These are phyloP conservation scores for Colletotrichum sp. DNA, from an alignment of 2,329 filamentous ascomycete species.

Conservation along the genomic window DNA sequence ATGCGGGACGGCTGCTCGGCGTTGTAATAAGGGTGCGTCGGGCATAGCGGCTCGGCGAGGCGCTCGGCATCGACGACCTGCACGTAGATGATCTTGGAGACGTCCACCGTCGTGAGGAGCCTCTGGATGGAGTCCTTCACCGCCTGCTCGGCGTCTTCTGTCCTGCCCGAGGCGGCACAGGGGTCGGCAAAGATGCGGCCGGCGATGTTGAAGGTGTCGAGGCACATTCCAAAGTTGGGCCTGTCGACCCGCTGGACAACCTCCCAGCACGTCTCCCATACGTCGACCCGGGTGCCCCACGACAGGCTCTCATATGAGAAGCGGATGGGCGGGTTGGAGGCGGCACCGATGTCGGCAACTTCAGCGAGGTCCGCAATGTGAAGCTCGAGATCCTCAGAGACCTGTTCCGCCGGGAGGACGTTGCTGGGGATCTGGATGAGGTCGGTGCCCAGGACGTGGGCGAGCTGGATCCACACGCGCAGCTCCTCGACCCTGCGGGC, in stretches of 20 bases:
- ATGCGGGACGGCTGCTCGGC: conserved; percentile 54
- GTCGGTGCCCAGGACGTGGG: conserved; percentile 67
- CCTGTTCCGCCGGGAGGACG: conserved; percentile 59
- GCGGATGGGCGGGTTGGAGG: conserved; percentile 59
- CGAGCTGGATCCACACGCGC: conserved; percentile 71
- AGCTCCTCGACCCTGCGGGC: conserved; percentile 64
- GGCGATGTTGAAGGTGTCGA: conserved; percentile 81
- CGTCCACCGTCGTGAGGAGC: conserved; percentile 60
- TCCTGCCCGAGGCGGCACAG: conserved; percentile 46
- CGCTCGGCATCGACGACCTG: conserved; percentile 78
- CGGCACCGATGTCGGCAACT: conserved; percentile 69
- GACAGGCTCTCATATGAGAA: conserved; percentile 77
- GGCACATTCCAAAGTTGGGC: conserved; percentile 75
- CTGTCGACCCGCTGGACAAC: conserved; percentile 68
- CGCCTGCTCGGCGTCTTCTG: conserved; percentile 56
- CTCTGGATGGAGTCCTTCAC: conserved; percentile 58
- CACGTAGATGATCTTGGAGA: conserved; percentile 73
- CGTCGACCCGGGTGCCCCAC: conserved; percentile 73
- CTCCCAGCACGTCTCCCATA: conserved; percentile 75
- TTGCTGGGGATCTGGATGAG: conserved; percentile 77
- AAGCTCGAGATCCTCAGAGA: conserved; percentile 52
- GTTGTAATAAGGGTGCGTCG: conserved; percentile 40
- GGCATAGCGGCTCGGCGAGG: conserved; percentile 60
- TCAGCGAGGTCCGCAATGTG: conserved; percentile 67
- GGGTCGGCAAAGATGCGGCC: conserved; percentile 76